Evolutionary conservation across 192 early-diverging fungal species (phyloP), one percentile per base, ranked within the genome.

Genomic region (Entrophospora sp.): DNA sequence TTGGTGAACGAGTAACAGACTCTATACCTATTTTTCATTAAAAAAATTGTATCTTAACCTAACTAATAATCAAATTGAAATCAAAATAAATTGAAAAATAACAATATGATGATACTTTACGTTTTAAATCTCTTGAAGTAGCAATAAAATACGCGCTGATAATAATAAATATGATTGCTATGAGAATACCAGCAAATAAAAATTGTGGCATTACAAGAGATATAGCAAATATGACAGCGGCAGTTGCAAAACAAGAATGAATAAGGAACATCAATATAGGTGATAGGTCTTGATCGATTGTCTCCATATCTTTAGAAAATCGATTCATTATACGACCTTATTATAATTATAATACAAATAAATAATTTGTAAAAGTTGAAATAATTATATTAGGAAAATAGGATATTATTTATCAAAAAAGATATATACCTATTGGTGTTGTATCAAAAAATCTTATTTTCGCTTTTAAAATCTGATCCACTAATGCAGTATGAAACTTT

Each of bases 361-460:
- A 64, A 36, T 28, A 38, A 31, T 57, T 13, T 12, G 14, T 30
- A 9, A 36, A 16, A 36, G 74, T 71, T 24, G 67, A 34, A 37
- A 74, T 73, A 12, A 78, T 0, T 30, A 5, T 6, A 4, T 30
- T 16, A 52, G 22, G 28, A 9, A 12, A 24, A 28, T 28, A 5
- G 3, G 30, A 6, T 31, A n/a, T n/a, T n/a, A n/a, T n/a, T n/a
- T n/a, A n/a, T n/a, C n/a, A 40, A 40, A 40, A 40, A 40, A 13
- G 36, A 58, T 58, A 13, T 28, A 18, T 61, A 31, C 93, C 93
- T 16, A 91, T 77, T 7, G 95, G 95, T n/a, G 89, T 92, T 18
- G 85, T 85, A 66, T 95, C 92, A 72, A 91, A 97, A 82, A 95
- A 96, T 22, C 87, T 82, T 32, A 94, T 79, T 67, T 86, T 86